Percentiles rank a stretch among this genome's conserved stretches.
These are phyloP conservation scores for Phytophthora sojae DNA, from an alignment of 352 stramenopile genomes.

Conservation along the genomic window DNA sequence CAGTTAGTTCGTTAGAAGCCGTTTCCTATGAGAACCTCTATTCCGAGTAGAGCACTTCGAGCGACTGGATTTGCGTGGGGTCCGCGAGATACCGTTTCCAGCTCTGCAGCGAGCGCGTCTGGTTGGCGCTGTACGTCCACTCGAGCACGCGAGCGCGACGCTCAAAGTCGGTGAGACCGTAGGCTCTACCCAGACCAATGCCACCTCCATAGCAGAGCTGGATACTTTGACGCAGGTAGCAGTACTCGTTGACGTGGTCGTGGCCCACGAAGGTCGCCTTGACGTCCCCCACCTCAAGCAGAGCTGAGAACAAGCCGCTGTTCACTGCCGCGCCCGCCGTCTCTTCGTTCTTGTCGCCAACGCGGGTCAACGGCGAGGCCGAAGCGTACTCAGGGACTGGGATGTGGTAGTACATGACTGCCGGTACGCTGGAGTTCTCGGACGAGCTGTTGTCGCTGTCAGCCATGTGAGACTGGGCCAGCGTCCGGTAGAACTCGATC, in stretches of 20 bases:
- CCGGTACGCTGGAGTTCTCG: slow-evolving; percentile 30
- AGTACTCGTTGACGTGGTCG: slow-evolving; percentile 74
- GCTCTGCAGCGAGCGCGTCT: slow-evolving; percentile 48
- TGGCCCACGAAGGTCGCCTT: slow-evolving; percentile 69
- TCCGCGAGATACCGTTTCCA: slow-evolving; percentile 55
- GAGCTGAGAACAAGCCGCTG: slow-evolving; percentile 46
- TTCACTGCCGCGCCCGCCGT: slow-evolving; percentile 39
- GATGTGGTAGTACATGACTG: slow-evolving; percentile 77
- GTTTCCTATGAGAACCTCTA: slow-evolving; percentile 26
- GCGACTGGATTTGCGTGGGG: slow-evolving; percentile 41
- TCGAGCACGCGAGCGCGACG: slow-evolving; percentile 54
- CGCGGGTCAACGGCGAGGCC: slow-evolving; percentile 23
- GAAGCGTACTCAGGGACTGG: slow-evolving; percentile 57
- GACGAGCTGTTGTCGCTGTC: slow-evolving; percentile 23
- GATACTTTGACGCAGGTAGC: slow-evolving; percentile 50
- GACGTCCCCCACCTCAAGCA: slow-evolving; percentile 57
- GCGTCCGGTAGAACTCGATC: slow-evolving; percentile 49
- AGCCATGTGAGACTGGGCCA: slow-evolving; percentile 34
- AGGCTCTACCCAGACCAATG: slow-evolving; percentile 50
- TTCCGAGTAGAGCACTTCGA: slow-evolving; percentile 48
- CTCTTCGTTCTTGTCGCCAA: slow-evolving; percentile 43
- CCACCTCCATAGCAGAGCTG: slow-evolving; percentile 69
- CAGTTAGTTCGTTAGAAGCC: slow-evolving; percentile 26
- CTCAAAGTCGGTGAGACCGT: slow-evolving; percentile 35
- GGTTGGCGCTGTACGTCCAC: slow-evolving; percentile 46